Base-by-base conservation (phyloP, 805 yeast species). In the Lachancea sp. region DNA sequence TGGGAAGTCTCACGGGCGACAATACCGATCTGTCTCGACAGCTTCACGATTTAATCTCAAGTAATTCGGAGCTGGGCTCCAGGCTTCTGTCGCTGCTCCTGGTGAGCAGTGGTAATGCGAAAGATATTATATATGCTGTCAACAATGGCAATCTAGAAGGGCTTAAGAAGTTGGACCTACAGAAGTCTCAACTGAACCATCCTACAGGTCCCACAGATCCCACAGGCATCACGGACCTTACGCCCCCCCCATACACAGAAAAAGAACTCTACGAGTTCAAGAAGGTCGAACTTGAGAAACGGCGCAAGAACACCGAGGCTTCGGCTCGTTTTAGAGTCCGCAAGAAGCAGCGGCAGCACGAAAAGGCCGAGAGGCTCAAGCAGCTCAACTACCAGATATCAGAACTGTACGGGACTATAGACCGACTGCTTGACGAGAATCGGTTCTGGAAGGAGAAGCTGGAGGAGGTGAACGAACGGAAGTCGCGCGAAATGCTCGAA, bases 241-340 rank as follows among this genome's bases (percentile, higher is more conserved):
- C 24, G 21, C 30, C 18, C 3, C 16, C 24, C 29, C 6, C 20
- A 24, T 38, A 38, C 23, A 34, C 43, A 5, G 36, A 36, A 29
- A 29, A 37, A 25, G 34, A 40, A 16, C 37, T 25, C 5, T 12
- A 26, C 21, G 46, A 40, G 28, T 36, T 43, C 25, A 24, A 24
- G 13, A 29, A 33, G 24, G 42, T 34, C 19, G 43, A 43, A 40
- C 72, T 71, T 33, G 92, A 83, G 55, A 90, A 86, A 64, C 74
- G 95, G 46, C 77, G 83, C 48, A 74, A 94, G 52, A 89, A 88
- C 64, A 88, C 96, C 0, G 96, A 92, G 1, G 97, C 98, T 1
- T 79, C 90, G 16, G 97, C 97, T 3, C 71, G 97, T 45, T 90
- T 90, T 70, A 74, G 98, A 48, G 76, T 87, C 58, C 52, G 62